phyloP scores from a whole-genome alignment of 129 eudicot species.

The Dittrichia graveolens region DNA sequence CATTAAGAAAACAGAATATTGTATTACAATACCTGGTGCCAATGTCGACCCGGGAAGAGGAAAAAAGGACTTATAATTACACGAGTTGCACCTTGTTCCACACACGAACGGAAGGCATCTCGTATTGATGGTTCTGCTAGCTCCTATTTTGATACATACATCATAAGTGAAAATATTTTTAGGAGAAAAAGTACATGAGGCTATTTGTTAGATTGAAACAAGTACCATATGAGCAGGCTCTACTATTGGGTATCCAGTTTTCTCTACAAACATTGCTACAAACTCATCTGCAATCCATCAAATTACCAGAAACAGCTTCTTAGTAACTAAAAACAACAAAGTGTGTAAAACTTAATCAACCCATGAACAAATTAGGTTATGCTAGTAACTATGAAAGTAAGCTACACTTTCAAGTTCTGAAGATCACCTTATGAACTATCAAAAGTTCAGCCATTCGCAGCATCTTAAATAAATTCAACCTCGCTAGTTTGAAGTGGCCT shows the following conservation, averaged over 20 bases:
- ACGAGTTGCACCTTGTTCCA: slow-evolving; percentile 80
- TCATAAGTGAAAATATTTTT: background rate
- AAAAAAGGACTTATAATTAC: slow-evolving; percentile 94
- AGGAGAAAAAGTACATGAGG: background rate
- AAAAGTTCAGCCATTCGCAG: background rate
- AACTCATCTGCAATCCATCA: slow-evolving; percentile 76
- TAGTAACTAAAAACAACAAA: background rate
- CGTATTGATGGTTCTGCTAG: slow-evolving; percentile 83
- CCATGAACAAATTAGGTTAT: background rate
- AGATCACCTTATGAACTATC: too few relatives aligned
- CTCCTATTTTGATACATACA: slow-evolving; percentile 47
- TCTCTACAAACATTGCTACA: slow-evolving; percentile 75
- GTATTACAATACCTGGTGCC: slow-evolving; percentile 77
- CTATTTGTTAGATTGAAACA: too few relatives aligned
- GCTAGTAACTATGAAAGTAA: too few relatives aligned
- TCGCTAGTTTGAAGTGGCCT: too few relatives aligned
- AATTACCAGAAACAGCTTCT: background rate
- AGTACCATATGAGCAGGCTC: slow-evolving; percentile 99
- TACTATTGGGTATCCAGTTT: slow-evolving; percentile 82
- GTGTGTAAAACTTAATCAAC: background rate
- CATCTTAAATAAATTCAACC: too few relatives aligned
- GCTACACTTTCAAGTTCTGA: too few relatives aligned
- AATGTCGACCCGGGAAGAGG: slow-evolving; percentile 92
- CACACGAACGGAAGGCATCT: slow-evolving; percentile 77
- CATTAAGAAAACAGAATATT: slow-evolving; percentile 1